Percentiles rank a stretch among this genome's conserved stretches.
These are phyloP conservation scores for Solanum corneliomulleri DNA, from an alignment of 257 asterid species.

Conservation along the genomic window DNA sequence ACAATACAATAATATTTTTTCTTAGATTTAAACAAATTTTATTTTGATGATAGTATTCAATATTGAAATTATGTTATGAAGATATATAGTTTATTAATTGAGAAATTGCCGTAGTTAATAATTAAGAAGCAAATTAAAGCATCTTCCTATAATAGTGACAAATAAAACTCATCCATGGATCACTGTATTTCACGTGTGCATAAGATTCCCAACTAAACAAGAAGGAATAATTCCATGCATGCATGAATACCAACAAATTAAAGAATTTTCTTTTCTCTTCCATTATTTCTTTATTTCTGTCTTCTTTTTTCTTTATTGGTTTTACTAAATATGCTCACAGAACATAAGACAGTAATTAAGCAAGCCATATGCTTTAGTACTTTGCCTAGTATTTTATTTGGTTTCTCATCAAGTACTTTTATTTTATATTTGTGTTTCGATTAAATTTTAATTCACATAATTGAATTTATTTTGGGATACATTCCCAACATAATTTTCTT, in stretches of 20 bases:
- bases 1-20: not conserved
- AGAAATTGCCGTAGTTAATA: not conserved
- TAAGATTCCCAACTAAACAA: not conserved
- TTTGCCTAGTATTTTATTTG: not conserved
- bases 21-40: not conserved
- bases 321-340: not conserved
- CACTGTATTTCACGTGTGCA: not conserved
- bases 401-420: accelerated
- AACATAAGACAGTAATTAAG: not conserved
- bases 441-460: too few relatives aligned
- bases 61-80: not conserved
- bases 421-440: too few relatives aligned
- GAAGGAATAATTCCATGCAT: not conserved
- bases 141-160: not conserved
- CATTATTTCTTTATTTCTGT: not conserved
- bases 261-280: not conserved
- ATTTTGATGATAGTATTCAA: not conserved
- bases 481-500: too few relatives aligned
- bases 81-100: not conserved
- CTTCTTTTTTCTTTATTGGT: not conserved
- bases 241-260: not conserved
- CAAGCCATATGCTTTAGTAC: not conserved
- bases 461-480: accelerated
- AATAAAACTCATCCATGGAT: not conserved
- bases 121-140: not conserved